These are phyloP conservation scores for Saccharomycodes ludwigii DNA, from an alignment of 805 yeast genomes.

Conservation along the genomic window DNA sequence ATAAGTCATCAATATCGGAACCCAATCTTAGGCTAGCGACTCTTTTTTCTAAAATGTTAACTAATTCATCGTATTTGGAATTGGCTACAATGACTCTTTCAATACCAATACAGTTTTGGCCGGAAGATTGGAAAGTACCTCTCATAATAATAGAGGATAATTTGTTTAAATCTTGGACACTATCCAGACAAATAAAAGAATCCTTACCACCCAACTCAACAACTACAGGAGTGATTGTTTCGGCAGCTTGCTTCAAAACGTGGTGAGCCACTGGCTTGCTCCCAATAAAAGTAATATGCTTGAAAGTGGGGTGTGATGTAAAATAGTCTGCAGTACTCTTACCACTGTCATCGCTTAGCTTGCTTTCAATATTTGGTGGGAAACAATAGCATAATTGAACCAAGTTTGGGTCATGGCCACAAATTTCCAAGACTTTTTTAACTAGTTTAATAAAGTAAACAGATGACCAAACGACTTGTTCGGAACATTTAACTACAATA, in stretches of 20 bases:
- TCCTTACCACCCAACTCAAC: conserved; percentile 97
- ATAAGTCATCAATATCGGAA: conserved; percentile 76
- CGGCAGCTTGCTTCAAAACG: conserved; percentile 73
- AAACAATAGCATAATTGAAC: conserved; percentile 84
- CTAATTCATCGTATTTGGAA: conserved; percentile 50
- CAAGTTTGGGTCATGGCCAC: conserved; percentile 67
- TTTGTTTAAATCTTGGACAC: conserved; percentile 42
- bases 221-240: conserved; percentile 84
- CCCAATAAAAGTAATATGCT: conserved; percentile 91
- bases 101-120: conserved; percentile 96
- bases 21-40: conserved; percentile 63
- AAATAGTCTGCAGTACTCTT: conserved; percentile 60
- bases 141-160: conserved; percentile 77
- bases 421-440: conserved; percentile 54
- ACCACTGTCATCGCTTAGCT: conserved; percentile 12
- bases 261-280: conserved; percentile 89
- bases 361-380: conserved; percentile 36
- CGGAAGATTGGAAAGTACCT: conserved; percentile 94
- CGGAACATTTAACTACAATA: conserved; percentile 86
- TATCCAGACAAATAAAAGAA: conserved; percentile 78
- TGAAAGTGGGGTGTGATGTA: conserved; percentile 69
- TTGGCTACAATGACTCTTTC: conserved; percentile 84
- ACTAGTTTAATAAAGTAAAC: conserved; percentile 63
- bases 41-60: conserved; percentile 41
- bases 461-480: conserved; percentile 92